A percentile compares a stretch with the other conserved stretches of the same genome.
Conservation (phyloP, 257 asterid species). For the Prunella vulgaris region DNA sequence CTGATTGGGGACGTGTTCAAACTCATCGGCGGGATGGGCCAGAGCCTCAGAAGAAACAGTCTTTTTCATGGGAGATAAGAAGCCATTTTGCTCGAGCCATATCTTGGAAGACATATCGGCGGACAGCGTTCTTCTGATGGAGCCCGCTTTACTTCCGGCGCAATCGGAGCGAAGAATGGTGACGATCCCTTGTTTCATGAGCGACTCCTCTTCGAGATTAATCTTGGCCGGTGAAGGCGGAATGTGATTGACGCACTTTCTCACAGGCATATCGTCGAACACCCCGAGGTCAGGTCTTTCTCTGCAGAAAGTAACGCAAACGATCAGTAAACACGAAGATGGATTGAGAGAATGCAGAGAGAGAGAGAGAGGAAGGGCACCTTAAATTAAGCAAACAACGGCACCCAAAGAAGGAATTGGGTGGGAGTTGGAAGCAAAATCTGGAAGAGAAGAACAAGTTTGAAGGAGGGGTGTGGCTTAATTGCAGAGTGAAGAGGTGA, state of each 20-base stretch:
- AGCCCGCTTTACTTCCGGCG: constrained; percentile 19
- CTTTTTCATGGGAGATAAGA: constrained; percentile 31
- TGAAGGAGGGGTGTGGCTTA: constrained; percentile 24
- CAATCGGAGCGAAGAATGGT: constrained; percentile 64
- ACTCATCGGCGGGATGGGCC: constrained; percentile 12
- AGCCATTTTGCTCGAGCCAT: constrained; percentile 45
- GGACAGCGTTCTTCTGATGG: constrained; percentile 61
- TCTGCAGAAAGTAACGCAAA: constrained; percentile 22
- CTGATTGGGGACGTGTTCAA: constrained; percentile 22
- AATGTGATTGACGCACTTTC: constrained; percentile 16
- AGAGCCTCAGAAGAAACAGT: constrained; percentile 25
- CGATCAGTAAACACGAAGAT: not conserved
- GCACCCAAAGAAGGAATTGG: constrained; percentile 30
- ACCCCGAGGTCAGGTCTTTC: not conserved
- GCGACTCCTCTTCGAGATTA: not conserved
- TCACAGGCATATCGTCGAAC: constrained; percentile 26
- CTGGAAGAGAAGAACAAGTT: constrained; percentile 14
- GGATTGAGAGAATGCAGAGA: too few species aligned
- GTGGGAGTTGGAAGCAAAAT: constrained; percentile 29
- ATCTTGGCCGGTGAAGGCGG: constrained; percentile 20
- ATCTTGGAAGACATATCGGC: constrained; percentile 60
- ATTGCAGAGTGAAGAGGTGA: constrained; percentile 40
- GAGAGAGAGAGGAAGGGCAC: not conserved
- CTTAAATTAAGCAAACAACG: constrained; percentile 38
- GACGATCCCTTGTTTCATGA: constrained; percentile 57